Evolutionary conservation across 2,329 filamentous ascomycete species (phyloP).

Genomic region (Aspergillus aculeatus): DNA sequence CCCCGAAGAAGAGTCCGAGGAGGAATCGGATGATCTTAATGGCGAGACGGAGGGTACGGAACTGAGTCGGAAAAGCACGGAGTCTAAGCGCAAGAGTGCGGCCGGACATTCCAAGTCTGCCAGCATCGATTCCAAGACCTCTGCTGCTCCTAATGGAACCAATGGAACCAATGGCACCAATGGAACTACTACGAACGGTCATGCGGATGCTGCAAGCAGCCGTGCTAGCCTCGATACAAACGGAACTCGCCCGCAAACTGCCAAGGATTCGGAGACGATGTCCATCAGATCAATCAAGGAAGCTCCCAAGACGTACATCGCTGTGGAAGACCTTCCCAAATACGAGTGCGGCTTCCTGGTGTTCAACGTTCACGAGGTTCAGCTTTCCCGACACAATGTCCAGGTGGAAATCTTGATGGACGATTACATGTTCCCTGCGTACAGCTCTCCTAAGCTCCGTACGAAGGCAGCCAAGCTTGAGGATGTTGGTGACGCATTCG

Average conservation of each 20-base stretch:
- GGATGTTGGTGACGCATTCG: slow-evolving; percentile 92
- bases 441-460: slow-evolving; percentile 74
- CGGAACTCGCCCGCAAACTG: slow-evolving; percentile 38
- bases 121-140: slow-evolving; percentile 32
- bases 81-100: slow-evolving; percentile 26
- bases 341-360: slow-evolving; percentile 89
- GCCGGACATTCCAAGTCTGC: slow-evolving; percentile 27
- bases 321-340: slow-evolving; percentile 74
- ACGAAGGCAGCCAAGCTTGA: slow-evolving; percentile 71
- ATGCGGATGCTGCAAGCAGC: slow-evolving; percentile 24
- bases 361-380: slow-evolving; percentile 89
- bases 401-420: slow-evolving; percentile 89
- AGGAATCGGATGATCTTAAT: slow-evolving; percentile 45
- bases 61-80: slow-evolving; percentile 29
- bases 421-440: slow-evolving; percentile 89
- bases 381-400: slow-evolving; percentile 72
- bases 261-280: slow-evolving; percentile 48
- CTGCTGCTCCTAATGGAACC: slow-evolving; percentile 21
- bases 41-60: slow-evolving; percentile 19
- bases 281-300: slow-evolving; percentile 50
- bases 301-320: slow-evolving; percentile 73
- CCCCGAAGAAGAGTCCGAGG: slow-evolving; percentile 66
- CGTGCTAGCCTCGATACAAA: slow-evolving; percentile 35
- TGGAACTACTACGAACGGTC: slow-evolving; percentile 40
- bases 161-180: slow-evolving; percentile 12